Evolutionary conservation across 768 basidiomycete genomes (phyloP).

Genomic region (Hericium erinaceus): DNA sequence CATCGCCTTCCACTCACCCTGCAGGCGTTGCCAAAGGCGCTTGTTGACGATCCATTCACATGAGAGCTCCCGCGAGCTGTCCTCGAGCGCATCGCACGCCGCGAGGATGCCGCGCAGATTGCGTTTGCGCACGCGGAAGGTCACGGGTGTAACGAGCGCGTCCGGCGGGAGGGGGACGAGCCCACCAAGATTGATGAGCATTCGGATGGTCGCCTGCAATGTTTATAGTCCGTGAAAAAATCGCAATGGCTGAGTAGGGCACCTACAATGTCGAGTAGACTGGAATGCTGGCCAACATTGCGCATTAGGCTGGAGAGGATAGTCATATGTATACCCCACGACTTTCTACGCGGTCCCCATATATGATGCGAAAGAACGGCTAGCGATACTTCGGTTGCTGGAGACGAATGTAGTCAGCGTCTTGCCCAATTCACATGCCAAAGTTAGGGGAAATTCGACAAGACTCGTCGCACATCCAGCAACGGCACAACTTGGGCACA

Average conservation of each 20-base stretch:
- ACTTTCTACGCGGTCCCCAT: conserved; percentile 79
- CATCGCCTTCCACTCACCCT: conserved; percentile 63
- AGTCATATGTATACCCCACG: conserved; percentile 95
- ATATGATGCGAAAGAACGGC: conserved; percentile 75
- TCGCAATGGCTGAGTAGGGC: not conserved
- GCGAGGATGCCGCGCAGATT: conserved; percentile 73
- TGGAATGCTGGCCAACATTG: conserved; percentile 71
- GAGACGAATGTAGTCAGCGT: not conserved
- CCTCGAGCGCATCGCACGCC: conserved; percentile 64
- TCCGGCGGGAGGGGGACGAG: conserved; percentile 75
- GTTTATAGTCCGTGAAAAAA: not conserved
- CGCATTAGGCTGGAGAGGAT: conserved; percentile 79
- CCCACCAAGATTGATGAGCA: conserved; percentile 69
- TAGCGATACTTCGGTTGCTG: conserved; percentile 39
- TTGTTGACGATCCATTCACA: conserved; percentile 98
- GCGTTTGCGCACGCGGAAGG: conserved; percentile 71
- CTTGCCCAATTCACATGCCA: not conserved
- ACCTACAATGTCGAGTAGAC: conserved; percentile 75
- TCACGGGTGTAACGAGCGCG: conserved; percentile 90
- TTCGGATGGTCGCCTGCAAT: conserved; percentile 37
- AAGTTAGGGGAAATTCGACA: not conserved
- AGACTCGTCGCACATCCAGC: not conserved
- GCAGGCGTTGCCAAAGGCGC: conserved; percentile 80
- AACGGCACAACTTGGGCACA: not conserved
- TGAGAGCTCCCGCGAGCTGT: conserved; percentile 69